Conservation (phyloP, 2,329 filamentous ascomycete species). For the Rhinocladiella similis region DNA sequence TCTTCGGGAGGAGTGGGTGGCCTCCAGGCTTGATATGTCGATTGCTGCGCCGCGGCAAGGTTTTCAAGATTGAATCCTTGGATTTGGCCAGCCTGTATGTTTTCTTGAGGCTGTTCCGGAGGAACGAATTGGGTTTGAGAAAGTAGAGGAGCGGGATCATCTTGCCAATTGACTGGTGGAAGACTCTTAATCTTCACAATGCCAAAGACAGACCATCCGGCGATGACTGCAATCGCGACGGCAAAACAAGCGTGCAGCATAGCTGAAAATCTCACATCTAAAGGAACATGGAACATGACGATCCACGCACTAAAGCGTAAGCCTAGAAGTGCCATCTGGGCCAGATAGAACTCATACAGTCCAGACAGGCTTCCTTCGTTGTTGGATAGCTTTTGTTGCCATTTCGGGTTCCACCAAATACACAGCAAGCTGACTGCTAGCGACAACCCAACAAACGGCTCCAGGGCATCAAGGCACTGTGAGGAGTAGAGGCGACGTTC, state of each 20-base stretch:
- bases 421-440: constrained; percentile 45
- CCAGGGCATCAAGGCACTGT: constrained; percentile 19
- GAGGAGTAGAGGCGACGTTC: constrained; percentile 3
- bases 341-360: constrained; percentile 47
- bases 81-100: neutral
- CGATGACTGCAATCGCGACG: constrained; percentile 42
- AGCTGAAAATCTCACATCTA: constrained; percentile 3
- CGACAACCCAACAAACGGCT: constrained; percentile 28
- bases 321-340: constrained; percentile 47
- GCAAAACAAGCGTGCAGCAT: constrained; percentile 36
- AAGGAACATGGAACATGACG: constrained; percentile 31
- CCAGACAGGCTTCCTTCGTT: constrained; percentile 43
- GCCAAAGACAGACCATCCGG: constrained; percentile 36
- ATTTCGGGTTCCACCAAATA: constrained; percentile 52
- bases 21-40: constrained; percentile 38
- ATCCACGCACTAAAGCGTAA: constrained; percentile 46
- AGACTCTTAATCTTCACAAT: constrained; percentile 42
- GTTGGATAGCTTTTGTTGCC: constrained; percentile 45
- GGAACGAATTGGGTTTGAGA: constrained; percentile 24
- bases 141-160: constrained; percentile 22
- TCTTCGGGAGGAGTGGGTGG: constrained; percentile 37
- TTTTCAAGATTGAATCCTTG: constrained; percentile 34
- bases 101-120: constrained; percentile 2
- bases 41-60: constrained; percentile 26
- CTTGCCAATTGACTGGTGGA: constrained; percentile 38